phyloP scores from a whole-genome alignment of 768 basidiomycete genomes.

The Symmetrospora coprosmae region DNA sequence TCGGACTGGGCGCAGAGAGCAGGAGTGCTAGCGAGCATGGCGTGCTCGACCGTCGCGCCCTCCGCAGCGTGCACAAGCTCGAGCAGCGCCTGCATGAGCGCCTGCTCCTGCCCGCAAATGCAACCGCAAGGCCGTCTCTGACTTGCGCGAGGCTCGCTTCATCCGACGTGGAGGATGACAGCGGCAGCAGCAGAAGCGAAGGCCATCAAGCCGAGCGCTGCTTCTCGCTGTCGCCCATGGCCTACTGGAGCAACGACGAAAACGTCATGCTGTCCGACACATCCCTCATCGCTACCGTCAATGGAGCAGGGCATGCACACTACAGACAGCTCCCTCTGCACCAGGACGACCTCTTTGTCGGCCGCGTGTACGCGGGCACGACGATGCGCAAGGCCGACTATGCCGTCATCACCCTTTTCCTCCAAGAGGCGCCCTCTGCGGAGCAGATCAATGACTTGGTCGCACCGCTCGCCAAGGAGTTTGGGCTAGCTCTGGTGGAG shows the following conservation, averaged over 20 bases:
- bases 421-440: conserved; percentile 54
- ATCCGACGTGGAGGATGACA: not conserved
- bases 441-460: conserved; percentile 37
- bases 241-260: conserved; percentile 12
- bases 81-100: not conserved
- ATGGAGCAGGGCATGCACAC: not conserved
- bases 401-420: conserved; percentile 68
- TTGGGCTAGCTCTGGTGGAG: not conserved
- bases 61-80: conserved; percentile 7
- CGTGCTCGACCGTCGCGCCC: conserved; percentile 12
- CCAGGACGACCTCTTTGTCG: conserved; percentile 4
- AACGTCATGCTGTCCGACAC: conserved; percentile 15
- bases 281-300: conserved; percentile 13
- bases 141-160: no score
- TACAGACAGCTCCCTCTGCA: not conserved
- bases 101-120: not conserved
- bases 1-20: conserved; percentile 1
- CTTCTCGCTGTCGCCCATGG: conserved; percentile 5
- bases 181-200: no score
- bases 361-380: not conserved
- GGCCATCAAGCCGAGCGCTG: no score
- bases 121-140: not conserved
- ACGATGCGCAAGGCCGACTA: conserved; percentile 47
- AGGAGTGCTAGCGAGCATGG: conserved; percentile 19
- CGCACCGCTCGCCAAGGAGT: conserved; percentile 39